Evolutionary conservation across 192 early-diverging fungal species (phyloP).

Genomic region (Podila verticillata): DNA sequence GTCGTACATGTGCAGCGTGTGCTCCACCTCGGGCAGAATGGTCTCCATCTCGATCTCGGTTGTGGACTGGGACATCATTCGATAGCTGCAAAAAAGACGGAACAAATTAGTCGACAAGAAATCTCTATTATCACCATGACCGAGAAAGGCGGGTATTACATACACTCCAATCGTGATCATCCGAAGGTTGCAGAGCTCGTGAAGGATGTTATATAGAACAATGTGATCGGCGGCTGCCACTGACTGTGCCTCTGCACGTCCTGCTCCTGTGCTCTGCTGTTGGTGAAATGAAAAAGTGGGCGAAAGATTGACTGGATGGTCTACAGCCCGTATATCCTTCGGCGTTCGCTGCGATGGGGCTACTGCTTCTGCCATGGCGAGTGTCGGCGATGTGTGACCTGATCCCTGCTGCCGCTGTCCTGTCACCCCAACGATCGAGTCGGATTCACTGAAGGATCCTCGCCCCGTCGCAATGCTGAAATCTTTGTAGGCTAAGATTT

Average conservation of each 20-base stretch:
- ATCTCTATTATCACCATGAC: background rate
- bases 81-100: constrained; percentile 36
- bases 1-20: constrained; percentile 6
- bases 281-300: constrained; percentile 11
- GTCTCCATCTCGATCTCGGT: constrained; percentile 27
- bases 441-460: background rate
- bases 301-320: constrained; percentile 10
- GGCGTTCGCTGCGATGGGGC: background rate
- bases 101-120: background rate
- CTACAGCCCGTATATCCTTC: background rate
- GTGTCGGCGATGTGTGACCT: background rate
- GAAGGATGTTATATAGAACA: constrained; percentile 39
- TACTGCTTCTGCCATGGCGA: background rate
- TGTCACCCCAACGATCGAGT: background rate
- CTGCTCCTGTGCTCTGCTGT: background rate
- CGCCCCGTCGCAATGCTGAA: background rate
- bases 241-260: constrained; percentile 3
- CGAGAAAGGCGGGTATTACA: constrained; percentile 1
- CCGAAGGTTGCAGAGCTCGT: constrained; percentile 39
- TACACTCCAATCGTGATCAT: constrained; percentile 40
- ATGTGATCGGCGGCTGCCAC: constrained; percentile 36
- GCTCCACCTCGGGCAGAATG: constrained; percentile 43
- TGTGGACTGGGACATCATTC: constrained; percentile 42
- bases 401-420: background rate
- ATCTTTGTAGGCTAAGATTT: constrained; percentile 14